Evolutionary conservation across 129 eudicot species (phyloP).

Genomic region (Pseudognaphalium luteoalbum): DNA sequence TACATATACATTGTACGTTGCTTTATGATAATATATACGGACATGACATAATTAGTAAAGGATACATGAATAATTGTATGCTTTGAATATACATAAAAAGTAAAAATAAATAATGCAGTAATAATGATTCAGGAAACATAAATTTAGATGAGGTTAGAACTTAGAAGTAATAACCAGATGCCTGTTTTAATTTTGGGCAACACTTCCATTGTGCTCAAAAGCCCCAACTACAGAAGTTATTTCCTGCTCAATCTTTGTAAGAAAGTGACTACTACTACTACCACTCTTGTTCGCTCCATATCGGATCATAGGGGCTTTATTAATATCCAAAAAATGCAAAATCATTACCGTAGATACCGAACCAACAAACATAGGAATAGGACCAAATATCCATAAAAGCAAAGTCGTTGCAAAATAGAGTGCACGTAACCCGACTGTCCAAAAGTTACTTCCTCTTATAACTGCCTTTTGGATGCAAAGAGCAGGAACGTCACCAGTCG

Average conservation of each 20-base stretch:
- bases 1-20: background rate
- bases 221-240: constrained; percentile 16
- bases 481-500: constrained; percentile 50
- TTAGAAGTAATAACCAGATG: no score
- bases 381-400: constrained; percentile 32
- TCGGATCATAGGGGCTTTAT: background rate
- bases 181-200: background rate
- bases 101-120: no score
- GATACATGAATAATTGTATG: no score
- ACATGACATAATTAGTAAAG: constrained; percentile 16
- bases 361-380: no score
- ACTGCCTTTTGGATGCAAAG: constrained; percentile 53
- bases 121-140: no score
- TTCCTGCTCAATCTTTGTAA: constrained; percentile 38
- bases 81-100: no score
- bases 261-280: background rate
- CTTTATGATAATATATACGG: background rate
- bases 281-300: background rate
- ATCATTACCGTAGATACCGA: no score
- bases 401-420: constrained; percentile 62
- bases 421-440: constrained; percentile 65
- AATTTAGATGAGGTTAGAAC: no score
- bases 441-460: constrained; percentile 59
- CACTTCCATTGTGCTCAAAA: constrained; percentile 29
- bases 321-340: no score